phyloP scores from a whole-genome alignment of 2,329 filamentous ascomycete species.

The Botrytis paeoniae region DNA sequence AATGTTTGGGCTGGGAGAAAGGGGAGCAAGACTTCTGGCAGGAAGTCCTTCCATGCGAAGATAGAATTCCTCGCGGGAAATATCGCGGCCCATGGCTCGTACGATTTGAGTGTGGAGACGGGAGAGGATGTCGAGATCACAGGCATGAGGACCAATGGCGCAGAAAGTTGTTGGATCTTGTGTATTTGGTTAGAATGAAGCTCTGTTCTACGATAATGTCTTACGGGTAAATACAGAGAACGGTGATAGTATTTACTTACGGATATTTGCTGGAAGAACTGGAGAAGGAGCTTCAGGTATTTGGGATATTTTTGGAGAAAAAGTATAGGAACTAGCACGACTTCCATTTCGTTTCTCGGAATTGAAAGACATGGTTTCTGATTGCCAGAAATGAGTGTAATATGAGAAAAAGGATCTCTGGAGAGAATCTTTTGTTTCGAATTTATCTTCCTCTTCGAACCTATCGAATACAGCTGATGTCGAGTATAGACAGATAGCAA shows the following conservation, averaged over 20 bases:
- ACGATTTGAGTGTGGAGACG: conserved; percentile 7
- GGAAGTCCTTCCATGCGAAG: conserved; percentile 14
- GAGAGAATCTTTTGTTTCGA: not conserved
- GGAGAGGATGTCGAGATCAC: conserved; percentile 12
- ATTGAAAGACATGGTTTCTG: not conserved
- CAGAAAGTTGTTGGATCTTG: conserved; percentile 17
- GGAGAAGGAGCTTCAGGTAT: conserved; percentile 7
- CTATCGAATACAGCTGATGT: not conserved
- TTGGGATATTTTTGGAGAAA: conserved; percentile 4
- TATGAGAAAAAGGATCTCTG: not conserved
- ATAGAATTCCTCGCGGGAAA: conserved; percentile 18
- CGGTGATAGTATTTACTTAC: not conserved
- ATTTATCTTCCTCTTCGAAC: not conserved
- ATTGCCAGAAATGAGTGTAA: not conserved
- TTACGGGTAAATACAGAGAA: rapidly evolving
- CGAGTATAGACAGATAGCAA: not conserved
- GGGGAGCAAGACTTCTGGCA: not conserved
- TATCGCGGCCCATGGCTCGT: conserved; percentile 7
- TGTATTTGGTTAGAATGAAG: not conserved
- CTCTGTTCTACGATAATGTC: not conserved
- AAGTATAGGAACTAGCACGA: conserved; percentile 6
- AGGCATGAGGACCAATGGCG: conserved; percentile 12
- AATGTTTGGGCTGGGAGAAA: not conserved
- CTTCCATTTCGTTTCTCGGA: conserved; percentile 7
- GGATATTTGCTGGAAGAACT: conserved; percentile 3